Evolutionary conservation across 2,329 filamentous ascomycete species (phyloP), one percentile per base, ranked within the genome.

Genomic region (Epichloe sibirici): DNA sequence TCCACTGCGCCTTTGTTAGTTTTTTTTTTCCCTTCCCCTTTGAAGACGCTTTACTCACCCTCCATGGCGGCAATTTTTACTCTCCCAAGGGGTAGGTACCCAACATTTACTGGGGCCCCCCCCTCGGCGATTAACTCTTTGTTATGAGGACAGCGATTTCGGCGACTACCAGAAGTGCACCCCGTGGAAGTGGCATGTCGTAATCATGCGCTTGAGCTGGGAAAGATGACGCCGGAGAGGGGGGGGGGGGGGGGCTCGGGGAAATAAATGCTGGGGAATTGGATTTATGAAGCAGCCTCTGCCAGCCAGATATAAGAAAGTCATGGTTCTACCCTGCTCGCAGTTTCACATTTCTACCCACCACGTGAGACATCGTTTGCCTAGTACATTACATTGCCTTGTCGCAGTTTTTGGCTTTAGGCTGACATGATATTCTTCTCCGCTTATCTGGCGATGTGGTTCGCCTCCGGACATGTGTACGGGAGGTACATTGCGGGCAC

Each of bases 1-100:
- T 43, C 15, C 48, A 21, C 17, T 21, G 17, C 28, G 31, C 31
- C 49, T 51, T 51, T 51, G 49, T 51, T 46, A 44, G 43, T 46
- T 51, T 51, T 21, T 21, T 21, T 21, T 21, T 21, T 21, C 2
- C 43, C 39, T 34, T 17, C 28, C 38, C 37, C 40, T 44, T 45
- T 37, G 21, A 13, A 48, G 6, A 47, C 34, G 31, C 15, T 37
- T 37, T 11, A n/a, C 31, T 37, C 45, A 31, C 15, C 17, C 7
- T 13, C 31, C 37, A 39, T 31, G 23, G n/a, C 8, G 9, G n/a
- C 25, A 43, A 13, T 15, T 38, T 38, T 44, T 28, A 17, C 8
- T n/a, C 40, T 8, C 9, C 47, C 17, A 23, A 34, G 12, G 38
- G 17, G 17, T 21, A 21, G 35, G 15, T 38, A 5, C 38, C 25